phyloP scores from a whole-genome alignment of 345 rosid species.

The Schrenkiella parvula region DNA sequence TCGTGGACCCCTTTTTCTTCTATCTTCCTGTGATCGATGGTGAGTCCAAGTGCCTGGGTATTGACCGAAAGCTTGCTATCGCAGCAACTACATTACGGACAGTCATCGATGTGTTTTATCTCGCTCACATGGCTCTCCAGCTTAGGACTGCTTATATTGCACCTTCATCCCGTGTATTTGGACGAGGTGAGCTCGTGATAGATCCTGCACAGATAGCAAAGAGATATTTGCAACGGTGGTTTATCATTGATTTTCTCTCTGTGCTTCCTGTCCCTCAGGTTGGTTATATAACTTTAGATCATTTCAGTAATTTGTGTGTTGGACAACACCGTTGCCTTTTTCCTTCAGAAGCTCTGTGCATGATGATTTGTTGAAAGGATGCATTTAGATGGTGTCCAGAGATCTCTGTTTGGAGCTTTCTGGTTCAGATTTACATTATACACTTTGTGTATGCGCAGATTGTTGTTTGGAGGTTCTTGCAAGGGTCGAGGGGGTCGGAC shows the following conservation, averaged over 20 bases:
- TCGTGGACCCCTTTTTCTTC: constrained; percentile 84
- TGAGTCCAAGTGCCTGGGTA: constrained; percentile 52
- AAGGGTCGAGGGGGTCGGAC: constrained; percentile 66
- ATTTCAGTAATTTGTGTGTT: not conserved
- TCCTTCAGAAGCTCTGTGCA: not conserved
- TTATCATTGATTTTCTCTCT: constrained; percentile 80
- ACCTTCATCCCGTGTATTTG: constrained; percentile 93
- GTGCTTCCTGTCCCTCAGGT: constrained; percentile 93
- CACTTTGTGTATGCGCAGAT: constrained; percentile 46
- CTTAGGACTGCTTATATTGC: constrained; percentile 94
- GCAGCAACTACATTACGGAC: constrained; percentile 70
- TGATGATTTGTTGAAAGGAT: not conserved
- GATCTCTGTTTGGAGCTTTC: not conserved
- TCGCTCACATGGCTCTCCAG: constrained; percentile 84
- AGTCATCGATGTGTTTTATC: constrained; percentile 72
- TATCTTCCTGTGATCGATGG: constrained; percentile 75
- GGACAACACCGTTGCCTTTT: not conserved
- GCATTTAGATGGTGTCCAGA: not conserved
- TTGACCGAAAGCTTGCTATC: constrained; percentile 71
- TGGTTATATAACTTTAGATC: not conserved
- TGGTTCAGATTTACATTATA: constrained; percentile 5
- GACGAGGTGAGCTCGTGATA: constrained; percentile 93
- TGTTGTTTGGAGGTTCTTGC: constrained; percentile 86
- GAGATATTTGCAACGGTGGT: constrained; percentile 65
- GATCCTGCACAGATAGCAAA: constrained; percentile 88